Evolutionary conservation across 2,329 filamentous ascomycete genomes (phyloP), one percentile per base, ranked within the genome.

Genomic region (Hypoxylon sp.): DNA sequence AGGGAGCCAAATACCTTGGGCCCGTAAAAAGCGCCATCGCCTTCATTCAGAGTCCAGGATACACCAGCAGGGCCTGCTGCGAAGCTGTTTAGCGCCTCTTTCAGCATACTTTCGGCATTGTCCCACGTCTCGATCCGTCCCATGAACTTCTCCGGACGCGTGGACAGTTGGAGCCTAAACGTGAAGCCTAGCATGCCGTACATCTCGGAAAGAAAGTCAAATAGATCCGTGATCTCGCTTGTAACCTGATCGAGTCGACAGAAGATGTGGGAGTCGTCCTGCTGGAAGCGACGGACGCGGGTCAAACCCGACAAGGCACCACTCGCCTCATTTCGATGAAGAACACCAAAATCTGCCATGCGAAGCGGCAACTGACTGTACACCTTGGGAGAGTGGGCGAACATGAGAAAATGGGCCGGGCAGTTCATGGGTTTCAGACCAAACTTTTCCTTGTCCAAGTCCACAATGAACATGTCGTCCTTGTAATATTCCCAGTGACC

Each of bases 11-110:
- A 30, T 57, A 98, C 97, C 87, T 99, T 99, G 53, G 95, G 95
- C 1, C 95, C 95, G 78, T 99, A 99, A 81, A 98, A 99, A 55
- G 95, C 95, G 75, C 95, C 95, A 72, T 99, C 95, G 59, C 94
- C 95, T 63, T 93, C 91, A 79, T 98, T 97, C 53, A 97, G 83
- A 77, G 92, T 91, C 95, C 95, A 99, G 67, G 88, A 83, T 32
- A 88, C 85, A 63, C 89, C 86, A 46, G 67, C 74, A 19, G 78
- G 78, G 59, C 78, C 77, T 19, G 79, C 80, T 59, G 87, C 85
- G 78, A 97, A 98, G 66, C 89, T 85, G 68, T 95, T 86, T 50
- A 99, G 84, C 17, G 94, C 92, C 64, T 89, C 84, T 74, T 89
- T 89, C 52, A 99, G 84, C 76, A 91, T 92, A 15, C 82, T 84